Percentiles rank a stretch among this genome's conserved stretches.
Conservation (phyloP, 176 grass and related monocot genomes). For the Bolboschoenus planiculmis region DNA sequence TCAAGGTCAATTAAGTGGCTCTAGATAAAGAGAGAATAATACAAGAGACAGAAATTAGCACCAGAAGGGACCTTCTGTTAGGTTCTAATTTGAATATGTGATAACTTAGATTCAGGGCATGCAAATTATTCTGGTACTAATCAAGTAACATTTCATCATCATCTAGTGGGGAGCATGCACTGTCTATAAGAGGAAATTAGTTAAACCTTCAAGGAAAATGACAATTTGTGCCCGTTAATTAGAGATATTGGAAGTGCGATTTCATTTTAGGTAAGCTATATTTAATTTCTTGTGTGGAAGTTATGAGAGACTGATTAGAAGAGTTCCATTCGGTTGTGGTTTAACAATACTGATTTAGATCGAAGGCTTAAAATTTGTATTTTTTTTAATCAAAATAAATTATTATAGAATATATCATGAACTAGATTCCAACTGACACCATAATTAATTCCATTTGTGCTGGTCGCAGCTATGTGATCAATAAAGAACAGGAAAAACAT, state of each 20-base stretch:
- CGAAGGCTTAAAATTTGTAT: neutral
- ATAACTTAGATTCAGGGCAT: neutral
- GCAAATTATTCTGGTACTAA: neutral
- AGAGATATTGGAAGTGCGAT: neutral
- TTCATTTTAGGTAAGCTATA: neutral
- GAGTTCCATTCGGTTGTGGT: neutral
- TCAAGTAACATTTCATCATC: neutral
- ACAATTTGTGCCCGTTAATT: neutral
- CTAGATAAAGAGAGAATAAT: neutral
- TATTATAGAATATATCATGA: neutral
- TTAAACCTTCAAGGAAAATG: neutral
- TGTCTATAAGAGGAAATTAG: neutral
- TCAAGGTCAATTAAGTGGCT: neutral
- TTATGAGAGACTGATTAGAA: neutral
- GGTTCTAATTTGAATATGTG: neutral
- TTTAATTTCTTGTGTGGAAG: neutral
- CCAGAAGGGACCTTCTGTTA: neutral
- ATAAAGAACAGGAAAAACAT: neutral
- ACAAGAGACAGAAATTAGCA: neutral
- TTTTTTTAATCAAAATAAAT: neutral
- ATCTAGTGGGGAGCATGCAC: neutral
- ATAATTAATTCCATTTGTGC: neutral
- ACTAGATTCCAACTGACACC: neutral
- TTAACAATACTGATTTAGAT: neutral
- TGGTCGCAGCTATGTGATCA: neutral